phyloP scores from a whole-genome alignment of 495 filamentous ascomycete genomes.

The Penicillium cataractarum region DNA sequence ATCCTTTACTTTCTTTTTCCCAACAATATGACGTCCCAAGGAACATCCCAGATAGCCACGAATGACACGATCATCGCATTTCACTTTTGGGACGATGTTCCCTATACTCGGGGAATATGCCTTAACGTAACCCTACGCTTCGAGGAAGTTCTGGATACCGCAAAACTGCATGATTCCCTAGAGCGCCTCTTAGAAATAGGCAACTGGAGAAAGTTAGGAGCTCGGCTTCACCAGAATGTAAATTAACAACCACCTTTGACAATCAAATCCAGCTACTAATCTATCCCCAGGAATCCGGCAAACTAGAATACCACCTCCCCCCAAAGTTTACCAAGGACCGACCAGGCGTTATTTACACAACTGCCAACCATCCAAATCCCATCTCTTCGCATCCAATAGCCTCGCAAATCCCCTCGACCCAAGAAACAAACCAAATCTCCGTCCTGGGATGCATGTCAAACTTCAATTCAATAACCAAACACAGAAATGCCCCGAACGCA shows the following conservation, averaged over 20 bases:
- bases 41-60: background rate
- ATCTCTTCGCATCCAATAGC: background rate
- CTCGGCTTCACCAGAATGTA: constrained; percentile 1
- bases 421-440: background rate
- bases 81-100: constrained; percentile 2
- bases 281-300: background rate
- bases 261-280: background rate
- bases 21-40: background rate
- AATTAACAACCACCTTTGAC: background rate
- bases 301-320: constrained; percentile 6
- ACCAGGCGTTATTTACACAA: background rate
- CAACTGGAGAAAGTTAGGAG: constrained; percentile 4
- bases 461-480: background rate
- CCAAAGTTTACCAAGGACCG: background rate
- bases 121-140: constrained; percentile 4
- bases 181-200: background rate
- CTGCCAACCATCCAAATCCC: background rate
- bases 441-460: background rate
- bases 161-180: background rate
- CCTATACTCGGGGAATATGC: background rate
- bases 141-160: constrained; percentile 1
- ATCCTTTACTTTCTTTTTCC: background rate
- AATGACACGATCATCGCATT: background rate
- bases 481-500: background rate
- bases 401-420: background rate